A percentile compares a stretch with the other conserved stretches of the same genome.
These are phyloP conservation scores for Erodium trifolium DNA, from an alignment of 441 rosid species.

Conservation along the genomic window DNA sequence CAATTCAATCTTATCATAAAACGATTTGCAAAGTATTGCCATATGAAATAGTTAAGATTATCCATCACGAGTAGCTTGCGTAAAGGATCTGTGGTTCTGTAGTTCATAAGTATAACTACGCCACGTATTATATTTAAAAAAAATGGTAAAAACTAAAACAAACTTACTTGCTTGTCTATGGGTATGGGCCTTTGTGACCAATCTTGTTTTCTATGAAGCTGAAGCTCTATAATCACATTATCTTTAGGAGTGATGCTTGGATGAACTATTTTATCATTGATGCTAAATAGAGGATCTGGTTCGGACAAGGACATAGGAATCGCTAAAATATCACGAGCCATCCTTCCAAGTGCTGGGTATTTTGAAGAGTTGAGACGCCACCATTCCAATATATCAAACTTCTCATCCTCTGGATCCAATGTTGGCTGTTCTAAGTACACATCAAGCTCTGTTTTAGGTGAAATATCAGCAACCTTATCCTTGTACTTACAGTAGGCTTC, in stretches of 20 bases:
- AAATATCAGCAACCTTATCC: background rate
- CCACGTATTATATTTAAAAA: too few species aligned
- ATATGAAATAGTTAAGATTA: too few species aligned
- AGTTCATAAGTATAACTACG: too few species aligned
- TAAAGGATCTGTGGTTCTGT: too few species aligned
- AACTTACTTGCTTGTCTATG: background rate
- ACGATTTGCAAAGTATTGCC: too few species aligned
- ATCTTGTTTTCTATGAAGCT: background rate
- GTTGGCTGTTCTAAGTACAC: background rate
- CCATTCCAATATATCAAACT: background rate
- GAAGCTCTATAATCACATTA: background rate
- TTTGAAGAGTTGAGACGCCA: background rate
- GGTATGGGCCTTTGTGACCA: background rate
- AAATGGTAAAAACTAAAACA: too few species aligned
- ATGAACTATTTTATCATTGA: background rate
- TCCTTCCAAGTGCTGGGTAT: background rate
- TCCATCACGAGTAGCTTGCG: too few species aligned
- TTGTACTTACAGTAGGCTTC: background rate
- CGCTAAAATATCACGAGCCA: constrained; percentile 13
- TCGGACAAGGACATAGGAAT: background rate
- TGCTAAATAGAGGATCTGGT: background rate
- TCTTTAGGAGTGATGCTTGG: background rate
- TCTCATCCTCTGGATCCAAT: background rate
- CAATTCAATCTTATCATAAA: too few species aligned
- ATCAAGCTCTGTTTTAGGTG: constrained; percentile 1